A percentile compares a stretch with the other conserved stretches of the same genome.
Evolutionary conservation across 1,139 yeast species (phyloP).

Genomic region (Suhomyces chickasaworum): DNA sequence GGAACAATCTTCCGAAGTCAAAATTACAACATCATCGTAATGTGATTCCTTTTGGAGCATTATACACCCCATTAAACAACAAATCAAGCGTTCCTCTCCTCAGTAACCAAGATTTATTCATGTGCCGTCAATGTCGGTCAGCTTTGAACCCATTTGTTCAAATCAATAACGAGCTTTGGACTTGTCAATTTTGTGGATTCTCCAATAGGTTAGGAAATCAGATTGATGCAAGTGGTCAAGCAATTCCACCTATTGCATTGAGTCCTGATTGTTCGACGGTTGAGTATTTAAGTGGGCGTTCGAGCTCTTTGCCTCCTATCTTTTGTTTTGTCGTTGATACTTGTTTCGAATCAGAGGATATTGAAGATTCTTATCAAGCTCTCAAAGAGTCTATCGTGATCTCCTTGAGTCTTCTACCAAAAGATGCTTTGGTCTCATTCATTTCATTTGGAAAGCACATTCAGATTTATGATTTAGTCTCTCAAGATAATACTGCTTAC

Average conservation of each 20-base stretch:
- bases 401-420: slow-evolving; percentile 61
- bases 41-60: slow-evolving; percentile 62
- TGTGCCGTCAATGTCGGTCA: slow-evolving; percentile 62
- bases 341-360: slow-evolving; percentile 52
- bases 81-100: slow-evolving; percentile 46
- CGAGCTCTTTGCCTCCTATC: slow-evolving; percentile 48
- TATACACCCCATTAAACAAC: slow-evolving; percentile 67
- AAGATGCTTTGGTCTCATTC: slow-evolving; percentile 58
- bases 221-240: slow-evolving; percentile 16
- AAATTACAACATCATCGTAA: slow-evolving; percentile 59
- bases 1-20: slow-evolving; percentile 79
- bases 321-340: slow-evolving; percentile 71
- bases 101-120: slow-evolving; percentile 28
- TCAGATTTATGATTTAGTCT: slow-evolving; percentile 57
- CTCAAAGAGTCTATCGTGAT: slow-evolving; percentile 57
- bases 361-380: slow-evolving; percentile 43
- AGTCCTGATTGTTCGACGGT: slow-evolving; percentile 52
- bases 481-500: slow-evolving; percentile 30
- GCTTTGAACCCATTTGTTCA: slow-evolving; percentile 59
- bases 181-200: slow-evolving; percentile 62
- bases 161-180: slow-evolving; percentile 52
- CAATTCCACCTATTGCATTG: slow-evolving; percentile 34
- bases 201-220: slow-evolving; percentile 46
- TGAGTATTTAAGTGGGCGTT: slow-evolving; percentile 58
- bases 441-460: slow-evolving; percentile 68